Percentiles rank a stretch among this genome's conserved stretches.
Conservation (phyloP, 768 basidiomycete genomes). For the Lactarius akahatsu region DNA sequence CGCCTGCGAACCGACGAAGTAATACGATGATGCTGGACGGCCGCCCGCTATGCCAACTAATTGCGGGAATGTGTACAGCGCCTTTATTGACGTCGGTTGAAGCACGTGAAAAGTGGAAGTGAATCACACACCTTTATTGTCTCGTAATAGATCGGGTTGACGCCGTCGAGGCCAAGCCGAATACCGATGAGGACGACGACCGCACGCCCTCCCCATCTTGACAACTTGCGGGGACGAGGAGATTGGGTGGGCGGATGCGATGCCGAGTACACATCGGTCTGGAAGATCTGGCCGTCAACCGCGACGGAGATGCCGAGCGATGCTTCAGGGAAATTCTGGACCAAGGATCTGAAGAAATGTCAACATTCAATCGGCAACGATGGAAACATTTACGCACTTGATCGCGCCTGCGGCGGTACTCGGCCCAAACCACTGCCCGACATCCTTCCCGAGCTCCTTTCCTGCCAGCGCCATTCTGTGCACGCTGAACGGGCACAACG, state of each 20-base stretch:
- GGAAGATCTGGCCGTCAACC: conserved; percentile 77
- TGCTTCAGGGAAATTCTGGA: conserved; percentile 75
- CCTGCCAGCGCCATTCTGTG: conserved; percentile 96
- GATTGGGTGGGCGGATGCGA: conserved; percentile 44
- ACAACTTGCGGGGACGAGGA: conserved; percentile 31
- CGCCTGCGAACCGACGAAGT: conserved; percentile 92
- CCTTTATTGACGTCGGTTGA: conserved; percentile 42
- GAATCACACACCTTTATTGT: conserved; percentile 60
- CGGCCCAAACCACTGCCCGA: conserved; percentile 98
- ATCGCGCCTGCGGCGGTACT: conserved; percentile 97
- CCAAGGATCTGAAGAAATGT: conserved; percentile 57
- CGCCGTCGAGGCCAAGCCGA: conserved; percentile 85
- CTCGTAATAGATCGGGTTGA: conserved; percentile 94
- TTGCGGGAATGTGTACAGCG: conserved; percentile 90
- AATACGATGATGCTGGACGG: conserved; percentile 94
- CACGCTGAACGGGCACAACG: conserved; percentile 87
- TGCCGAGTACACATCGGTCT: conserved; percentile 81
- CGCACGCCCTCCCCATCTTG: conserved; percentile 74
- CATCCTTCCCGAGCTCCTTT: conserved; percentile 91
- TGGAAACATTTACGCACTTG: conserved; percentile 48
- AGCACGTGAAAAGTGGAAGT: conserved; percentile 2
- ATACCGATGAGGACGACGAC: conserved; percentile 87
- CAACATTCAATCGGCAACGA: conserved; percentile 5
- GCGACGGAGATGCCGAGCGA: conserved; percentile 82
- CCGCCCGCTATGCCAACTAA: conserved; percentile 97